Base-by-base conservation (phyloP, 129 eudicot species). In the Tagetes patula region DNA sequence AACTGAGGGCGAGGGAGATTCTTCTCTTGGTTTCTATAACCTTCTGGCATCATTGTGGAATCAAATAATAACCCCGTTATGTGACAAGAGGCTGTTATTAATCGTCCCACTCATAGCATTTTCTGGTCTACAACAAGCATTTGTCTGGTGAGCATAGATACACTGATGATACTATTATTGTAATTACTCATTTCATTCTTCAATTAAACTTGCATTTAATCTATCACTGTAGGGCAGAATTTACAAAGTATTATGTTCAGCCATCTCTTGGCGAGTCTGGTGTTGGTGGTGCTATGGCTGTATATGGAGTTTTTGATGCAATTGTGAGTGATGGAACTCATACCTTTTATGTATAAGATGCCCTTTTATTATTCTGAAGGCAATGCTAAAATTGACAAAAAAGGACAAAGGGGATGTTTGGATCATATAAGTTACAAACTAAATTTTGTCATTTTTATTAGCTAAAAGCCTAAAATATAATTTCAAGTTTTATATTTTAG, bases 81-180 rank as follows among this genome's bases (percentile, higher is more conserved):
- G 73, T 59, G 99, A 94, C 86, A 61, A 62, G 32, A 85, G 97
- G 67, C 71, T 90, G 65, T 91, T 94, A 14, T 78, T 94, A 79
- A 74, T 90, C 55, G 90, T 94, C 66, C 99, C 99, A n/a, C 96
- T 94, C 65, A 84, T 94, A 40, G 96, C 89, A 46, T 94, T 83
- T 78, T 94, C 99, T 36, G 99, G 99, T 74, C 84, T 94, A 75
- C 99, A 94, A 85, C 96, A 88, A 79, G 97, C 99, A 82, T 94
- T 94, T 94, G 97, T 94, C 2, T 94, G 99, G 99, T 94, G 85
- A 71, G 79, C 38, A 41, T 53, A 10, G n/a, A 48, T 64, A 74
- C 40, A 71, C 71, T 45, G 74, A 38, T 53, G 53, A 27, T 55
- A 63, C 12, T 43, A 70, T 65, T 69, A 48, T 75, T 34, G 47